Evolutionary conservation across 192 early-diverging fungal species (phyloP), one percentile per base, ranked within the genome.

Genomic region (Coemansia sp.): DNA sequence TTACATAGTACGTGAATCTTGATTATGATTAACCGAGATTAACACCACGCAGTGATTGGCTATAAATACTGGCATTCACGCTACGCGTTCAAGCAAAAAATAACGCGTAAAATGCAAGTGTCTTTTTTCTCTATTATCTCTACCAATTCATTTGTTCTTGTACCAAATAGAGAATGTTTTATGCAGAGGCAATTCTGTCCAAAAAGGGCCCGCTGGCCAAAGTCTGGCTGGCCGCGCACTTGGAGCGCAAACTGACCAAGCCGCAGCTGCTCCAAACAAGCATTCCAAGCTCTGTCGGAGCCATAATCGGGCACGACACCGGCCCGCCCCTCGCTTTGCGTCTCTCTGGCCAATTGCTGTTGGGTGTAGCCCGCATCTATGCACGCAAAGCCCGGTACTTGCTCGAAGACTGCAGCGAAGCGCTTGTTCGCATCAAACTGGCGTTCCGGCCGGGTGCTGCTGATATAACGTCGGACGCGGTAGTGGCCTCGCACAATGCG

Each of bases 151-250:
- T 32, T 32, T 8, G 32, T 32, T 32, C 32, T 32, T 32, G 32
- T 32, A 32, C 32, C 32, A 7, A 32, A 32, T 32, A 43, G 16
- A 43, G 16, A 43, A 91, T 90, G 88, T 88, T 92, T 68, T 90
- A 88, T 68, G 86, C 89, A 19, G 90, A 93, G 62, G 88, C 89
- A 50, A 87, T 93, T 54, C 82, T 90, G 23, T 87, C 88, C 32
- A 89, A 89, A 59, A 90, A 92, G 77, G 94, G 95, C 4, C 89
- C 94, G 47, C 83, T 99, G 54, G 93, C 93, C 59, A 93, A 92
- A 71, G 92, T 97, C 61, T 99, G 97, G 97, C 86, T 99, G 19
- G 97, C 97, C 13, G 93, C 96, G 27, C 94, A 98, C 65, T 92
- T 92, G 88, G 97, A 99, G 78, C 84, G 91, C 71, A 99, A 99